phyloP scores from a whole-genome alignment of 176 grass and related monocot genomes.

The Oryza glaberrima region DNA sequence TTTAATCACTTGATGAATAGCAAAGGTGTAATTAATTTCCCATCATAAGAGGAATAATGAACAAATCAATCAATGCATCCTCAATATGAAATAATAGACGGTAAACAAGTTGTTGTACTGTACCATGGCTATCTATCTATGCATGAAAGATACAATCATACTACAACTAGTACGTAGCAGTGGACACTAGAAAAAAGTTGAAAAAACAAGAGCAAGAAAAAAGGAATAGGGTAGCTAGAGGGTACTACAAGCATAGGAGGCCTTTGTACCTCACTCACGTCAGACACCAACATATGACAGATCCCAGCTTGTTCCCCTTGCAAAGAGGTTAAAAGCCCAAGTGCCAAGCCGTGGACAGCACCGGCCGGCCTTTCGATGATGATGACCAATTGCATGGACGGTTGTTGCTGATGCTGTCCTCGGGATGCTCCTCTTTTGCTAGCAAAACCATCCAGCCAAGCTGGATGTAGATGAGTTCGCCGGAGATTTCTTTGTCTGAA shows the following conservation, averaged over 20 bases:
- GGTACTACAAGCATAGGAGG: not conserved
- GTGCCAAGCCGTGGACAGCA: not conserved
- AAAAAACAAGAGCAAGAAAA: slow-evolving; percentile 13
- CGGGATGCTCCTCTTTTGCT: slow-evolving; percentile 11
- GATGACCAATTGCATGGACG: slow-evolving; percentile 24
- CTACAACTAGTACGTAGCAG: not conserved
- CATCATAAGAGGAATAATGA: not conserved
- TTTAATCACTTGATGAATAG: no score
- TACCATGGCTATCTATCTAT: not conserved
- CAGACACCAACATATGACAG: not conserved
- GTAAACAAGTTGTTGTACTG: not conserved
- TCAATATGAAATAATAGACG: no score
- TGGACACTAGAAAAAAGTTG: not conserved
- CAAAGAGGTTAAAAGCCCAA: not conserved
- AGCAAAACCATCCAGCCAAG: not conserved
- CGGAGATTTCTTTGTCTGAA: slow-evolving; percentile 13
- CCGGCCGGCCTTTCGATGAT: slow-evolving; percentile 3
- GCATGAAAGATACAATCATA: not conserved
- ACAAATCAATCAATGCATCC: not conserved
- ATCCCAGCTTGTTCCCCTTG: not conserved
- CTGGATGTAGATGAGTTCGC: slow-evolving; percentile 13
- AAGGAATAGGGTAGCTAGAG: not conserved
- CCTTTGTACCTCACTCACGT: slow-evolving; percentile 14
- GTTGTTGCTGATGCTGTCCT: slow-evolving; percentile 1
- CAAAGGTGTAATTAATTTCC: no score